Conservation (phyloP, 2,329 filamentous ascomycete species). For the Cladosporium halotolerans region DNA sequence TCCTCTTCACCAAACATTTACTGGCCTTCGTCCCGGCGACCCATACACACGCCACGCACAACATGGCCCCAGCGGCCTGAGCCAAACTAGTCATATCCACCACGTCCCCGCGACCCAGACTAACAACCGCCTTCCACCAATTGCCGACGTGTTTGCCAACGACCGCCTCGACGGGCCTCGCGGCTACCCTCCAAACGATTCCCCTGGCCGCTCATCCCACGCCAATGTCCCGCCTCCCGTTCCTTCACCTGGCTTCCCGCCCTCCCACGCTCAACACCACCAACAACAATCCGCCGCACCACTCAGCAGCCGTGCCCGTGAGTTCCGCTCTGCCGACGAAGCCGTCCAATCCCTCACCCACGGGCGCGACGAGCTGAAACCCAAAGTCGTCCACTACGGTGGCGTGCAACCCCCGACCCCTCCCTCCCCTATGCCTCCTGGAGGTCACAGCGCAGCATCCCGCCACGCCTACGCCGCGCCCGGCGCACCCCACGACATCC, state of each 20-base stretch:
- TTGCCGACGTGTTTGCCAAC: slow-evolving; percentile 84
- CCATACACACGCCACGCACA: slow-evolving; percentile 41
- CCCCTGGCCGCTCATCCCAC: slow-evolving; percentile 57
- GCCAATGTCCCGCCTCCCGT: slow-evolving; percentile 61
- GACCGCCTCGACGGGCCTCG: slow-evolving; percentile 55
- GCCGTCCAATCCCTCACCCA: slow-evolving; percentile 84
- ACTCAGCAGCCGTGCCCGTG: slow-evolving; percentile 58
- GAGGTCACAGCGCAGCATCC: not conserved
- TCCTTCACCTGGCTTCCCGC: slow-evolving; percentile 70
- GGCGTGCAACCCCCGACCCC: slow-evolving; percentile 90
- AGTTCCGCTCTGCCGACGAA: slow-evolving; percentile 94
- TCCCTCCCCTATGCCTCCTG: slow-evolving; percentile 63
- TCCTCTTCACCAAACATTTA: slow-evolving; percentile 90
- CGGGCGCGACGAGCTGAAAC: slow-evolving; percentile 85
- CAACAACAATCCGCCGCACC: slow-evolving; percentile 38
- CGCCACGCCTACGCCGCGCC: slow-evolving; percentile 14
- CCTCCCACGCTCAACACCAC: slow-evolving; percentile 39
- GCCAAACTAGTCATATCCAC: slow-evolving; percentile 82
- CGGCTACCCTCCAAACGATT: slow-evolving; percentile 47
- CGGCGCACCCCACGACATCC: slow-evolving; percentile 14
- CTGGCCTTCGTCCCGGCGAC: slow-evolving; percentile 69
- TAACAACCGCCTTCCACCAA: slow-evolving; percentile 83
- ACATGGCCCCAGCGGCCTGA: slow-evolving; percentile 76
- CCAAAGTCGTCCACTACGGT: slow-evolving; percentile 91
- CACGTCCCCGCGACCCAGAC: slow-evolving; percentile 84